Evolutionary conservation across 805 yeast species (phyloP), one percentile per base, ranked within the genome.

Genomic region (Cephaloascus albidus): DNA sequence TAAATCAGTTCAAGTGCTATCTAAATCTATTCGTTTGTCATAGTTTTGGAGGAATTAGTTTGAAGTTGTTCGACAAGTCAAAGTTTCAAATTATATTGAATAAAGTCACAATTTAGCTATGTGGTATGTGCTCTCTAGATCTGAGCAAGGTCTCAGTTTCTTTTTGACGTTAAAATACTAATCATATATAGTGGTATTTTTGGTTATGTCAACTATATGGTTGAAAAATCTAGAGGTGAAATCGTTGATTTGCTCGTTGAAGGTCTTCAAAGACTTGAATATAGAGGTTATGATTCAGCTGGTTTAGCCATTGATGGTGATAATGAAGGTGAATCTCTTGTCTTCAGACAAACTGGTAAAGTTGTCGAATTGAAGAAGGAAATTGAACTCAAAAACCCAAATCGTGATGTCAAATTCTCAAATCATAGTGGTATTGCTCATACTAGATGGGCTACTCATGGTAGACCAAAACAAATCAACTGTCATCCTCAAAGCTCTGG

Each of bases 381-480:
- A 62, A 78, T 85, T 48, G 68, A 63, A 26, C 40, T 51, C 4
- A 54, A 59, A 18, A 59, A 74, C 36, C 72, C 80, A 42, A 76
- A 83, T 52, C 71, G 81, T 50, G 61, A 71, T 20, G 78, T 75
- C 44, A 70, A 76, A 17, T 88, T 86, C 56, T 81, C 76, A 51
- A 78, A 82, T 59, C 98, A 93, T 58, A 88, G 81, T 44, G 98
- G 96, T 57, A 93, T 93, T 60, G 97, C 98, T 18, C 99, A 93
- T 65, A 93, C 99, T 12, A 85, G 99, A 71, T 93, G 99, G 99
- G 99, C 99, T 38, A 93, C 99, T 31, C 99, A 93, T 62, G 99
- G 99, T 63, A 85, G 81, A 53, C 97, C 97, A 42, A 78, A 77
- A 48, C 77, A 73, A 45, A 52, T 61, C 45, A 93, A 93, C 70